A percentile compares a stretch with the other conserved stretches of the same genome.
Evolutionary conservation across 805 yeast genomes (phyloP).

Genomic region (Cephaloascus fragrans): DNA sequence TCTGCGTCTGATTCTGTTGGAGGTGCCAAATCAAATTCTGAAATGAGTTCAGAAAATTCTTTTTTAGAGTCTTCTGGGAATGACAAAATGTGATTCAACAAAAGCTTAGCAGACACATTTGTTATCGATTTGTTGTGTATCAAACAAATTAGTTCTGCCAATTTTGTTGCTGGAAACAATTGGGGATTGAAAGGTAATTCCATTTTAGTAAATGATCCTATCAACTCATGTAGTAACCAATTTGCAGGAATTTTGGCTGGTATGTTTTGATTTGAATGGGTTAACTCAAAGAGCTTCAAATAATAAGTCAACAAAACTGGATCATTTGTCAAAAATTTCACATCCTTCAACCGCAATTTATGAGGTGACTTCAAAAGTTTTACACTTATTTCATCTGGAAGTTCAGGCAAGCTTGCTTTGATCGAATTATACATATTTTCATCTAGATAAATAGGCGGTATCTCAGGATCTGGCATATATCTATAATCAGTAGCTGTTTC

Average conservation of each 20-base stretch:
- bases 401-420: conserved; percentile 32
- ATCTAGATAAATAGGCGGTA: conserved; percentile 48
- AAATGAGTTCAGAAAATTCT: conserved; percentile 35
- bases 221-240: conserved; percentile 76
- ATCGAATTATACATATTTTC: conserved; percentile 31
- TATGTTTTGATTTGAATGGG: conserved; percentile 10
- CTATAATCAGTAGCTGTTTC: conserved; percentile 82
- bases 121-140: conserved; percentile 42
- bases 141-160: conserved; percentile 46
- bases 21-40: conserved; percentile 38
- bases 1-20: conserved; percentile 22
- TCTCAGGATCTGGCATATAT: conserved; percentile 90
- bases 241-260: conserved; percentile 42
- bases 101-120: conserved; percentile 53
- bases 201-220: conserved; percentile 58
- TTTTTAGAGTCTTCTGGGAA: conserved; percentile 24
- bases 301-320: conserved; percentile 44
- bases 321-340: conserved; percentile 52
- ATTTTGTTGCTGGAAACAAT: conserved; percentile 23
- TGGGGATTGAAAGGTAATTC: conserved; percentile 17
- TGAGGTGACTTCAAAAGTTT: conserved; percentile 40
- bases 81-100: conserved; percentile 53
- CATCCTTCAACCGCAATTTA: conserved; percentile 59
- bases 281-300: conserved; percentile 22
- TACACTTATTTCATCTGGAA: conserved; percentile 52